Base-by-base conservation (phyloP, 805 yeast genomes). In the Suhomyces xylopsoci region DNA sequence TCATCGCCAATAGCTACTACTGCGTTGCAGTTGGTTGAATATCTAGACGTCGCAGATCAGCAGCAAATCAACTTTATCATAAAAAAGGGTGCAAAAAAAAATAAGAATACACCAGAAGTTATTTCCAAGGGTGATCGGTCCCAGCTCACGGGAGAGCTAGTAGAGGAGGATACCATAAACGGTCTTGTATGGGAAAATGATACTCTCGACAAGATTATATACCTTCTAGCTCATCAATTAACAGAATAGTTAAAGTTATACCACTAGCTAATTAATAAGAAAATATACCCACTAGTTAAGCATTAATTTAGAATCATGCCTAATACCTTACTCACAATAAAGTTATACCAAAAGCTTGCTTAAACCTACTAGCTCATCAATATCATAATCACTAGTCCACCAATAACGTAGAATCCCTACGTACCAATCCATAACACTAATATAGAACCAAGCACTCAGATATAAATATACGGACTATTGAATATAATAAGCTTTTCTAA, bases 171-270 rank as follows among this genome's bases (percentile, higher is more conserved):
- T 19, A 52, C 53, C 17, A 20, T 56, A 6, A 51, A 56, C 15
- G 56, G 67, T 2, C 44, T 63, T n/a, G 49, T 48, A 7, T 64
- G 68, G 67, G 69, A 65, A 49, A 66, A 63, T 28, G 30, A 53
- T 17, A 32, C 61, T n/a, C 53, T 56, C 36, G 66, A 63, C 50
- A 51, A 58, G 5, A 43, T 57, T 28, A 44, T 62, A 22, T 58
- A 58, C 54, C 42, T 38, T 7, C 24, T 38, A 38, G 42, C 42
- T 2, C 20, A 19, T 19, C 42, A 38, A 38, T 38, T 38, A 38
- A 38, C 20, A 28, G 12, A 28, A 12, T 28, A 28, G 10, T 25
- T 25, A 3, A 4, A 25, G 5, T 4, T 22, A 6, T 20, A 25
- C 10, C 10, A 25, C 28, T 25, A 25, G 28, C 28, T 22, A 22